Conservation (phyloP, 352 stramenopile genomes). For the Phytophthora pisi region DNA sequence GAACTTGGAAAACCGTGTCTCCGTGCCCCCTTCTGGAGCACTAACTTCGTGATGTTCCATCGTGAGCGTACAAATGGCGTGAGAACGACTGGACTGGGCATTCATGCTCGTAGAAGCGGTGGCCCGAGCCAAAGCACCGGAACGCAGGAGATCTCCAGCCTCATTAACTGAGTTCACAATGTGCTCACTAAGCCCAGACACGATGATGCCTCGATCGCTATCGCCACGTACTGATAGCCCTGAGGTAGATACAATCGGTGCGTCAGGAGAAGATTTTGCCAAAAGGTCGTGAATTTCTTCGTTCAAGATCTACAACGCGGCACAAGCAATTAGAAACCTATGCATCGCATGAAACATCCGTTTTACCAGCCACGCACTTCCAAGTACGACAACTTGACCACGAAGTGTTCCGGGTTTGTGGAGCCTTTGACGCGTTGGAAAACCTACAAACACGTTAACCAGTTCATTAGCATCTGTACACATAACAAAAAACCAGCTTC, state of each 20-base stretch:
- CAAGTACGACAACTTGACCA: conserved; percentile 77
- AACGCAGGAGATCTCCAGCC: conserved; percentile 51
- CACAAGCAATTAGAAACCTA: neutral
- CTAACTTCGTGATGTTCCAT: conserved; percentile 72
- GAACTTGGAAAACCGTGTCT: conserved; percentile 86
- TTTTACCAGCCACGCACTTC: conserved; percentile 38
- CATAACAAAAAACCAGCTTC: neutral
- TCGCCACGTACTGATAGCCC: conserved; percentile 86
- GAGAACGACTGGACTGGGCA: conserved; percentile 78
- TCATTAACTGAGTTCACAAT: conserved; percentile 59
- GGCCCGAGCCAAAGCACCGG: conserved; percentile 52
- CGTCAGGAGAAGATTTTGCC: conserved; percentile 12
- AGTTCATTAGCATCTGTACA: neutral
- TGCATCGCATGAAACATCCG: neutral
- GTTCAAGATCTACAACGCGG: conserved; percentile 92
- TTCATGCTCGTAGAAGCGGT: conserved; percentile 83
- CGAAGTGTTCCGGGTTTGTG: conserved; percentile 39
- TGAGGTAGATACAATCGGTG: conserved; percentile 20
- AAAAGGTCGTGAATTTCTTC: conserved; percentile 97
- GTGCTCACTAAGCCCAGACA: conserved; percentile 84
- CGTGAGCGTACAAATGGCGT: conserved; percentile 89
- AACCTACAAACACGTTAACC: conserved; percentile 34
- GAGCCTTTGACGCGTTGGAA: conserved; percentile 46
- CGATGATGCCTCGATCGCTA: conserved; percentile 89
- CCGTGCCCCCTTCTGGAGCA: conserved; percentile 26